phyloP scores from a whole-genome alignment of 2,329 filamentous ascomycete genomes.

The Penicillium sp. region DNA sequence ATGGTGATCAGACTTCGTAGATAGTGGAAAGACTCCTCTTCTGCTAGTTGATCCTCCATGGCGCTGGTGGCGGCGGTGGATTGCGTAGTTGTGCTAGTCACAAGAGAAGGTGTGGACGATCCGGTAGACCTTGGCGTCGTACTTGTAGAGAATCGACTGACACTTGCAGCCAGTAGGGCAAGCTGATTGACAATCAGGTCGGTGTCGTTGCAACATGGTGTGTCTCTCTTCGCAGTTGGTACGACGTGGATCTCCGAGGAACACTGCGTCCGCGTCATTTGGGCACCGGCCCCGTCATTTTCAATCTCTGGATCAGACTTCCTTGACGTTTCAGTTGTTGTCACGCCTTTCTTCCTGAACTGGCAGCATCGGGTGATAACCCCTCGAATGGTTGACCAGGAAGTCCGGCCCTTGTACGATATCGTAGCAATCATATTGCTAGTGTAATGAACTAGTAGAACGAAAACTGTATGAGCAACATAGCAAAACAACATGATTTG shows the following conservation, averaged over 20 bases:
- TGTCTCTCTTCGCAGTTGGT: conserved; percentile 2
- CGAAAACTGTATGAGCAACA: neutral
- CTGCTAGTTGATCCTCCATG: conserved; percentile 1
- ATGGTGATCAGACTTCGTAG: conserved; percentile 26
- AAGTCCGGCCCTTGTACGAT: conserved; percentile 1
- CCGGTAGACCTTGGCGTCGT: neutral
- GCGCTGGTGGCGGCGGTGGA: neutral
- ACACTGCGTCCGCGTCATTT: neutral
- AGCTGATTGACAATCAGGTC: conserved; percentile 15
- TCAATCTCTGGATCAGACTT: neutral
- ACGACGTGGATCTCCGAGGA: conserved; percentile 1
- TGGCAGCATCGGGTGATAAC: conserved; percentile 8
- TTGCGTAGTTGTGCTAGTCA: conserved; percentile 2
- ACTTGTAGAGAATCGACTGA: conserved; percentile 10
- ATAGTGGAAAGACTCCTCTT: conserved; percentile 26
- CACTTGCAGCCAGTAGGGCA: conserved; percentile 14
- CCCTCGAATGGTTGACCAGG: conserved; percentile 7
- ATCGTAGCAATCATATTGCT: conserved; percentile 9
- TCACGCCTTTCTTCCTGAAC: neutral
- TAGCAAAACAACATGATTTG: neutral
- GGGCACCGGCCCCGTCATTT: neutral
- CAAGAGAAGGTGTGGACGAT: conserved; percentile 2
- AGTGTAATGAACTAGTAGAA: neutral
- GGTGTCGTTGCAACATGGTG: conserved; percentile 13
- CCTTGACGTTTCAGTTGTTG: neutral